Evolutionary conservation across 192 early-diverging fungal genomes (phyloP).

Genomic region (Geranomyces variabilis): DNA sequence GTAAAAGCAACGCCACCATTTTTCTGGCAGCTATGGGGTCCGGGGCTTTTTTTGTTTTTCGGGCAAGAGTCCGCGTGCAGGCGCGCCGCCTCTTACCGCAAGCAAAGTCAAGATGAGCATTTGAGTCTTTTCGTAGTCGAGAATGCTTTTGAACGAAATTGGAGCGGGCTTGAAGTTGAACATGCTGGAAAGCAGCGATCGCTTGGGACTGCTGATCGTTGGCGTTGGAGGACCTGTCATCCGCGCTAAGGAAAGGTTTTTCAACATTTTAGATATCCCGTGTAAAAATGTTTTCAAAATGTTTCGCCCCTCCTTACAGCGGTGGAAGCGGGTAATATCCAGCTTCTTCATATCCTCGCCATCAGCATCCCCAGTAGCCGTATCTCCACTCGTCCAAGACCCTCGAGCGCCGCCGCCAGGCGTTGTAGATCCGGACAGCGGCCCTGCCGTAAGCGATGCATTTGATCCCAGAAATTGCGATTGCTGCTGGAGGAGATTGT

Average conservation of each 20-base stretch:
- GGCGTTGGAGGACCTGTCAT: slow-evolving; percentile 38
- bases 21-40: neutral
- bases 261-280: no score
- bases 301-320: slow-evolving; percentile 18
- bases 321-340: slow-evolving; percentile 7
- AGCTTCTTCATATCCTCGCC: neutral
- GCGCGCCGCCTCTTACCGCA: neutral
- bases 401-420: no score
- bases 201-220: slow-evolving; percentile 44
- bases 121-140: neutral
- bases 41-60: neutral
- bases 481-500: no score
- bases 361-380: neutral
- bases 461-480: no score
- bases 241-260: neutral
- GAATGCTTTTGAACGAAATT: slow-evolving; percentile 7
- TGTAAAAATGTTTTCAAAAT: no score
- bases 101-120: neutral
- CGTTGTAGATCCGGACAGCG: no score
- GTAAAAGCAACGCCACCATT: neutral
- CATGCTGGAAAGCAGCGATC: slow-evolving; percentile 47
- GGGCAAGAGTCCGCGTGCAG: neutral
- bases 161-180: slow-evolving; percentile 54
- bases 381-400: neutral
- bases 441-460: no score